Base-by-base conservation (phyloP, 176 grass and related monocot species). In the Aegilops tauschii region DNA sequence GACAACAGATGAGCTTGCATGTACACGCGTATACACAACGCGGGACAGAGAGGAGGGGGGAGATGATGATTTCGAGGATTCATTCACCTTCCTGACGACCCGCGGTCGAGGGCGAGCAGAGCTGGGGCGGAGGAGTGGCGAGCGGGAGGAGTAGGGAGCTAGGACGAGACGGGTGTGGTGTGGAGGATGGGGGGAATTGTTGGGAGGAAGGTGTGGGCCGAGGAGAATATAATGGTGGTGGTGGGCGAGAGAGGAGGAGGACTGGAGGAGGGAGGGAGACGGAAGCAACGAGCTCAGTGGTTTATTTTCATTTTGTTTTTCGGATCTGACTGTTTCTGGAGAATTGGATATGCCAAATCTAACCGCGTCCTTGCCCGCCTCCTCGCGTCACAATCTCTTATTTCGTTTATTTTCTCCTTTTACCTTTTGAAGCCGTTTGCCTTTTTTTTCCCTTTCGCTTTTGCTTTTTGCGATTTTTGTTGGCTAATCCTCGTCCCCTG, bases 201-300 rank as follows among this genome's bases (percentile, higher is more conserved):
- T 85, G 65, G 77, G 4, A 70, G 82, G 77, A 62, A 81, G 70
- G 63, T 32, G 86, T 69, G 82, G 69, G 47, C 36, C 12, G 49
- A 50, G 69, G 76, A 65, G 76, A 91, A 88, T 91, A 81, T 91
- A 91, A 85, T 2, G 84, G 31, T 58, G 66, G 44, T 61, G 67
- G 67, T 64, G 85, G 40, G 42, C 21, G 63, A 31, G 62, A 61
- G 12, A 8, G 3, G 56, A 80, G 37, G 64, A 54, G 50, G 14
- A 52, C 49, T 52, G 50, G 50, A 20, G 50, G 50, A 20, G 2
- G 17, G 14, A 36, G 34, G 17, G 34, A 47, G 58, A 80, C 3
- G 72, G 82, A 85, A 85, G 77, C 77, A 88, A 85, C 71, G 39
- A 14, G 30, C 42, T 78, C 64, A 54, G n/a, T 67, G 3, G n/a